phyloP scores from a whole-genome alignment of 1,139 yeast genomes.

The Blastobotrys ciferrii region DNA sequence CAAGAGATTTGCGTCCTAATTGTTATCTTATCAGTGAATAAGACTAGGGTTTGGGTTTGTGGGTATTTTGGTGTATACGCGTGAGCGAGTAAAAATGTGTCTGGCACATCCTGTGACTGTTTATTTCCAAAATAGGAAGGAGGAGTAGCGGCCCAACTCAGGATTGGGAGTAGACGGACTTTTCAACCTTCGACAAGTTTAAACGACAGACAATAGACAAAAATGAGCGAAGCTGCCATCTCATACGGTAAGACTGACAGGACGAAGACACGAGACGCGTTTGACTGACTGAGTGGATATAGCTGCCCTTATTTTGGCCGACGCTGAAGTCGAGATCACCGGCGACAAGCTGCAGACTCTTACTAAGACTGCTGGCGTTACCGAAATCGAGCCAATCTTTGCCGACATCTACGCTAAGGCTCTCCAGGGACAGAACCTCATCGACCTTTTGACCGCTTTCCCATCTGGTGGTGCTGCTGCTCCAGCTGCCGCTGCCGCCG shows the following conservation, averaged over 20 bases:
- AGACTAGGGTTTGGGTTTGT: no score
- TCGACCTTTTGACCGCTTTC: conserved; percentile 67
- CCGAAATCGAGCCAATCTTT: conserved; percentile 80
- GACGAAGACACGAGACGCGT: conserved; percentile 25
- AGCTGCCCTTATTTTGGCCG: conserved; percentile 96
- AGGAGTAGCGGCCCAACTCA: background rate
- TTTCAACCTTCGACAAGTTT: conserved; percentile 9
- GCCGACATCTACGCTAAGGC: conserved; percentile 95
- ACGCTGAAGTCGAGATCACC: conserved; percentile 88
- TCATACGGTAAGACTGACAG: conserved; percentile 46
- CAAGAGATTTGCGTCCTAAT: no score
- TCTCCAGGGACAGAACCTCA: conserved; percentile 91
- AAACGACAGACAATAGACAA: conserved; percentile 17
- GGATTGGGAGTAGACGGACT: conserved; percentile 4
- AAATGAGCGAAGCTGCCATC: conserved; percentile 60
- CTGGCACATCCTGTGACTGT: conserved; percentile 16
- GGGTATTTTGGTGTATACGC: no score
- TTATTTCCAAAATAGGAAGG: conserved; percentile 3
- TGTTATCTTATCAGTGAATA: no score
- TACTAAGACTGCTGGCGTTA: conserved; percentile 84
- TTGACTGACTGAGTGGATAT: conserved; percentile 31
- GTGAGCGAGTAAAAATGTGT: no score
- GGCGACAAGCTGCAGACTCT: conserved; percentile 82
- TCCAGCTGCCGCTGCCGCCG: conserved; percentile 55
- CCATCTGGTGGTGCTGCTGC: conserved; percentile 68